Evolutionary conservation across 208 protist species (phyloP).

Genomic region (Trypanosoma rangeli): DNA sequence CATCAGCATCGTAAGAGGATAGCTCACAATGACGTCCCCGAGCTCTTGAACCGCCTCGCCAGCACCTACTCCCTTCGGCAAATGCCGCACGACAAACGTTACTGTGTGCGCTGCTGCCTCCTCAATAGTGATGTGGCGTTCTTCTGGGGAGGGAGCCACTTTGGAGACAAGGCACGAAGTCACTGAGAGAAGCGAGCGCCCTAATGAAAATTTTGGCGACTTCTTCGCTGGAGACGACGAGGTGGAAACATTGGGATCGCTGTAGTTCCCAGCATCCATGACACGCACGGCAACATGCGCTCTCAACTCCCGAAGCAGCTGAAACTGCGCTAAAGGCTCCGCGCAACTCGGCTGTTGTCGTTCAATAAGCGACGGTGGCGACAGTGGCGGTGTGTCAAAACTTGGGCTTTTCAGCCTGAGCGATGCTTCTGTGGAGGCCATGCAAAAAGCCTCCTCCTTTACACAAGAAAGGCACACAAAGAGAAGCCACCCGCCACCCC

Average conservation of each 20-base stretch:
- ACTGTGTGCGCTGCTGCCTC: conserved; percentile 14
- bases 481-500: too few relatives aligned
- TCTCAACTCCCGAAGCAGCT: conserved; percentile 24
- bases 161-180: conserved; percentile 44
- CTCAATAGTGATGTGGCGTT: conserved; percentile 44
- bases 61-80: not conserved
- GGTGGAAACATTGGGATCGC: conserved; percentile 40
- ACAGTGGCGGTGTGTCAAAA: conserved; percentile 2
- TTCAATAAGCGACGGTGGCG: not conserved
- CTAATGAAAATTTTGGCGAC: conserved; percentile 17
- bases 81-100: conserved; percentile 38
- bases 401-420: conserved; percentile 1
- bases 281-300: conserved; percentile 47
- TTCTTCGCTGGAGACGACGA: conserved; percentile 1
- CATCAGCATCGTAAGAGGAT: conserved; percentile 37
- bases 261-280: conserved; percentile 33
- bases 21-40: conserved; percentile 20
- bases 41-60: not conserved
- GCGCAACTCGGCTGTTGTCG: not conserved
- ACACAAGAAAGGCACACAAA: conserved; percentile 27
- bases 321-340: not conserved
- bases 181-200: conserved; percentile 34
- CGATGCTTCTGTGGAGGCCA: not conserved
- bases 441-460: not conserved
- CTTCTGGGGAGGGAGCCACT: conserved; percentile 40